phyloP scores from a whole-genome alignment of 345 rosid genomes.

The Geranium rotundifolium region DNA sequence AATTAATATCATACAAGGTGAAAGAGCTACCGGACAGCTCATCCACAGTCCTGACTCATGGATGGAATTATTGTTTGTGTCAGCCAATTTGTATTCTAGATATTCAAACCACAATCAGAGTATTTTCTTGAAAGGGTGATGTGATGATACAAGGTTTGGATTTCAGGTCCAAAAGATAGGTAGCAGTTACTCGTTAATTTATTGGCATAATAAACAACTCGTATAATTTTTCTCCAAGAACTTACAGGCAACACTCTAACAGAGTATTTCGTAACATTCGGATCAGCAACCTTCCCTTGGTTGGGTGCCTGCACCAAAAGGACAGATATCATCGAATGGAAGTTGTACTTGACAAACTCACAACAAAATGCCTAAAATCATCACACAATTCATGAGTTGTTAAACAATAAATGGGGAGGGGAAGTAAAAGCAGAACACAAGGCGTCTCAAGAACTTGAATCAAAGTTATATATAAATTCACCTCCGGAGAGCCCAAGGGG shows the following conservation, averaged over 20 bases:
- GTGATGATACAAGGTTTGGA: not conserved
- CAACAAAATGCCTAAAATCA: not conserved
- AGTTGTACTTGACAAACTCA: not conserved
- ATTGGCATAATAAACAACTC: not conserved
- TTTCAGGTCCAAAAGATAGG: not conserved
- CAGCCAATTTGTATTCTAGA: not conserved
- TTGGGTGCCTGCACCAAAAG: conserved; percentile 43
- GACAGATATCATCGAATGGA: conserved; percentile 4
- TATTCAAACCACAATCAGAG: not conserved
- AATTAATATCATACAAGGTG: not conserved
- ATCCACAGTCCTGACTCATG: not conserved
- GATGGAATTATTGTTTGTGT: no score
- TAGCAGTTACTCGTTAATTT: not conserved
- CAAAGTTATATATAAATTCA: not conserved
- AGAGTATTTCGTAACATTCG: conserved; percentile 52
- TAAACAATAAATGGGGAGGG: not conserved
- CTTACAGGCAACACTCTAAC: conserved; percentile 88
- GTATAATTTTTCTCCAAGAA: conserved; percentile 7
- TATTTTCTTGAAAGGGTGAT: not conserved
- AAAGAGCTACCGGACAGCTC: not conserved
- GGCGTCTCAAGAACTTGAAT: not conserved
- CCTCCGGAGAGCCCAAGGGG: not conserved
- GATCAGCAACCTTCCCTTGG: conserved; percentile 55
- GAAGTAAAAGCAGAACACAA: not conserved
- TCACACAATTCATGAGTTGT: no score